Percentiles rank a stretch among this genome's conserved stretches.
Conservation (phyloP, 495 filamentous ascomycete species). For the Cryomyces minteri region DNA sequence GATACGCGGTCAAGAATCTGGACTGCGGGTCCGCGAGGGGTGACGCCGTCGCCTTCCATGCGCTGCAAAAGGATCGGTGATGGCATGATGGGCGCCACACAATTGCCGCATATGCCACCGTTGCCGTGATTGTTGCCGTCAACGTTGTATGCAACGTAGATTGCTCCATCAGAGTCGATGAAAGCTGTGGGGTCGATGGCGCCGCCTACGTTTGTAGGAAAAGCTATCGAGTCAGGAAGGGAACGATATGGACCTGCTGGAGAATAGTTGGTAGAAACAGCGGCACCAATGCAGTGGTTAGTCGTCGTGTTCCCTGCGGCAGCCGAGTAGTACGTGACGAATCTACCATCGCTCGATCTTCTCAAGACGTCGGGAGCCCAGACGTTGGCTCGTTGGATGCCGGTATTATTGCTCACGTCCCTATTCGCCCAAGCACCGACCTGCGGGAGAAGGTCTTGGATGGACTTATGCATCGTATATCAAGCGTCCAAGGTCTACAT, state of each 20-base stretch:
- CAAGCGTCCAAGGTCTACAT: no score
- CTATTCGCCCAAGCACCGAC: no score
- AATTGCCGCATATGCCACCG: not conserved
- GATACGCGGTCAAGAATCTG: conserved; percentile 5
- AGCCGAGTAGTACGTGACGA: conserved; percentile 15
- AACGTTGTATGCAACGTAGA: conserved; percentile 23
- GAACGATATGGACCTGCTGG: conserved; percentile 14
- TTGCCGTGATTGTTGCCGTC: conserved; percentile 18
- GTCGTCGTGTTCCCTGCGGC: not conserved
- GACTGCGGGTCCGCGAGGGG: not conserved
- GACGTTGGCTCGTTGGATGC: conserved; percentile 8
- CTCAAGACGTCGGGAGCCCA: conserved; percentile 10
- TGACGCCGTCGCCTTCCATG: conserved; percentile 5
- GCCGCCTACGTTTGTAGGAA: conserved; percentile 10
- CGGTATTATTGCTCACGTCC: not conserved
- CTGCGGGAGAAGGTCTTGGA: no score
- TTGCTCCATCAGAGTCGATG: not conserved
- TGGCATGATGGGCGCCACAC: conserved; percentile 1
- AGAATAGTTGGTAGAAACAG: conserved; percentile 1
- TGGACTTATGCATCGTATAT: no score
- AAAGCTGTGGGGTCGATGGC: conserved; percentile 23
- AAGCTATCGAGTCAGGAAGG: conserved; percentile 7
- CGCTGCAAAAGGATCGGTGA: conserved; percentile 12
- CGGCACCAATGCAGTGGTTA: conserved; percentile 14
- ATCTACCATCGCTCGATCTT: conserved; percentile 4